phyloP scores from a whole-genome alignment of 148 eudicot genomes.

The Chenopodium suecicum region DNA sequence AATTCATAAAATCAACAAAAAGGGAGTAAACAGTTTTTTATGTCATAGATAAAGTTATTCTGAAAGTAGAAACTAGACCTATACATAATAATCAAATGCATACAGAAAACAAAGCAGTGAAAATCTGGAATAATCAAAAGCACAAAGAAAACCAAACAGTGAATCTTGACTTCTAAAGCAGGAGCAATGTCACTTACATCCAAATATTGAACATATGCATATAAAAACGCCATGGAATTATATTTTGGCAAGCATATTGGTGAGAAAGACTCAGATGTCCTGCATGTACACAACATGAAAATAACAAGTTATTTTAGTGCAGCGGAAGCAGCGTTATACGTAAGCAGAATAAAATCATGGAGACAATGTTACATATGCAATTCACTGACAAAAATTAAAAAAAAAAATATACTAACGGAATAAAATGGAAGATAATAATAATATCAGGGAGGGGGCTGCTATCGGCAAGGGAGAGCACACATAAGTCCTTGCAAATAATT shows the following conservation, averaged over 20 bases:
- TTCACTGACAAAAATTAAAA: too few species aligned
- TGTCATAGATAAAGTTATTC: neutral
- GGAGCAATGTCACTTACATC: conserved; percentile 61
- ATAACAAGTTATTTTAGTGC: neutral
- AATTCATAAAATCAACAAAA: neutral
- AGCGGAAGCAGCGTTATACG: neutral
- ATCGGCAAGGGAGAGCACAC: neutral
- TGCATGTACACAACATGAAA: conserved; percentile 45
- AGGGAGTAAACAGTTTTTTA: too few species aligned
- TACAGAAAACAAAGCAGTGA: neutral
- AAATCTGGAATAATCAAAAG: neutral
- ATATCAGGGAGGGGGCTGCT: neutral
- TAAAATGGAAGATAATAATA: too few species aligned
- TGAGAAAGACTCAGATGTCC: conserved; percentile 97
- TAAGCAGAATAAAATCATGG: neutral
- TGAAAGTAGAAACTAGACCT: neutral
- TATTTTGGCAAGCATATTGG: conserved; percentile 99
- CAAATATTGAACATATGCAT: conserved; percentile 89
- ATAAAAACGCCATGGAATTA: conserved; percentile 93
- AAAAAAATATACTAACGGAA: too few species aligned
- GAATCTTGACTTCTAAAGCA: neutral
- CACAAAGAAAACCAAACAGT: neutral
- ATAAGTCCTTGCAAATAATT: neutral
- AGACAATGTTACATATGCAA: neutral
- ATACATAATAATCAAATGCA: neutral